Base-by-base conservation (phyloP, 2,329 filamentous ascomycete species). In the Claviceps lovelessii region DNA sequence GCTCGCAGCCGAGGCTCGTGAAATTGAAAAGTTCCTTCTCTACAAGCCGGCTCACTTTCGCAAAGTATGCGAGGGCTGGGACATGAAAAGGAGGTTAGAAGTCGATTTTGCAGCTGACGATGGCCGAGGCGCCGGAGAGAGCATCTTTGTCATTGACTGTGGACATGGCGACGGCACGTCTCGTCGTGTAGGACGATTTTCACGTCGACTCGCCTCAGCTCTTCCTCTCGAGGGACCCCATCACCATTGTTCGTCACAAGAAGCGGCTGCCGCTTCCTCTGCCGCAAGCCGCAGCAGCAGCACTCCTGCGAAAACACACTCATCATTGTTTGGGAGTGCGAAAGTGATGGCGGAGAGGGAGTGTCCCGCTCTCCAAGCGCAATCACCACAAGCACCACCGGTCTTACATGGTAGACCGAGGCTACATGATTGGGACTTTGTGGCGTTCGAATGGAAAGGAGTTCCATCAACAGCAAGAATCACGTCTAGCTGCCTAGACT, bases 21-120 rank as follows among this genome's bases (percentile, higher is more conserved):
- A 94, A 67, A 89, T 95, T 54, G 86, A 95, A 61, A 79, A 77
- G 46, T 94, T 86, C 60, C 68, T 94, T 19, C 74, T 73, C 0
- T 82, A 85, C 61, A 84, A 81, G 60, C 90, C 91, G 4, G 79
- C 81, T 45, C 81, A 94, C 61, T 95, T 95, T 66, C 82, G 84
- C 28, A 84, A 83, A 62, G 74, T 81, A 1, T 97, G 87, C 63
- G 73, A 86, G 47, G 86, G 86, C 2, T 97, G 93, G 91, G 88
- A 97, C 63, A 97, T 97, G 90, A 83, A 83, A 53, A 81, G 90
- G 57, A 83, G 75, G 58, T 73, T 97, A 3, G 85, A 93, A 62
- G 88, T 95, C 2, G 93, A 98, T 65, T 97, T 96, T 69, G 86
- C 86, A 45, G 83, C 81, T 23, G 88, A 90, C 60, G 86, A 93